A percentile compares a stretch with the other conserved stretches of the same genome.
Conservation (phyloP, 805 yeast species). For the Saccharomycopsis javanensis region DNA sequence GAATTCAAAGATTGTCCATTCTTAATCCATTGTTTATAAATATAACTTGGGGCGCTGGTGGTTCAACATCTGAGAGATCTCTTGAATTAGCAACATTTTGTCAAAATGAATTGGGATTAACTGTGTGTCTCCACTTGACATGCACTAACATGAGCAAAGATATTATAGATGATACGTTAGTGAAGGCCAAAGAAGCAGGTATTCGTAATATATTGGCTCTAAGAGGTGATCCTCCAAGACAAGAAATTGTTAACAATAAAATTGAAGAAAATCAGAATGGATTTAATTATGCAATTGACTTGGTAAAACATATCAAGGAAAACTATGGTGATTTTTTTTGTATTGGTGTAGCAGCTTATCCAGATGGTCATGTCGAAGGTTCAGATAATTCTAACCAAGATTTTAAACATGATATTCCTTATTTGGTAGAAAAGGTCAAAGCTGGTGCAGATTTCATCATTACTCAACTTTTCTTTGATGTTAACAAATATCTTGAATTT, state of each 20-base stretch:
- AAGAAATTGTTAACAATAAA: constrained; percentile 27
- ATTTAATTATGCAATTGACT: constrained; percentile 74
- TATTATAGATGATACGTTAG: constrained; percentile 71
- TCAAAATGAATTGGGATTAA: constrained; percentile 64
- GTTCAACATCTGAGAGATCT: constrained; percentile 81
- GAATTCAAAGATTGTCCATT: constrained; percentile 82
- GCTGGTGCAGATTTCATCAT: constrained; percentile 95
- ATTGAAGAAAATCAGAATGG: constrained; percentile 35
- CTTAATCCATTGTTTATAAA: constrained; percentile 85
- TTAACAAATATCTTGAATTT: constrained; percentile 60
- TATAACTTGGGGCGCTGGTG: constrained; percentile 99
- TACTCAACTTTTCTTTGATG: constrained; percentile 87
- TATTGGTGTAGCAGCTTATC: constrained; percentile 95
- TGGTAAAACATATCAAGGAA: constrained; percentile 67
- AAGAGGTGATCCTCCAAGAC: constrained; percentile 93
- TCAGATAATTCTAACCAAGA: constrained; percentile 57
- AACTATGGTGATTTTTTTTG: constrained; percentile 76
- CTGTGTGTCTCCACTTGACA: constrained; percentile 89
- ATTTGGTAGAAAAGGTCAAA: constrained; percentile 67
- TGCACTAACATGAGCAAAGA: constrained; percentile 84
- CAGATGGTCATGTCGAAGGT: constrained; percentile 95
- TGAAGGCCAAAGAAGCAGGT: constrained; percentile 62
- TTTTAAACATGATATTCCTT: constrained; percentile 57
- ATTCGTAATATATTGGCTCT: constrained; percentile 83
- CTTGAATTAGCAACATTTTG: constrained; percentile 73